Conservation (phyloP, 2,329 filamentous ascomycete genomes). For the Verticillium zaregamsianum region DNA sequence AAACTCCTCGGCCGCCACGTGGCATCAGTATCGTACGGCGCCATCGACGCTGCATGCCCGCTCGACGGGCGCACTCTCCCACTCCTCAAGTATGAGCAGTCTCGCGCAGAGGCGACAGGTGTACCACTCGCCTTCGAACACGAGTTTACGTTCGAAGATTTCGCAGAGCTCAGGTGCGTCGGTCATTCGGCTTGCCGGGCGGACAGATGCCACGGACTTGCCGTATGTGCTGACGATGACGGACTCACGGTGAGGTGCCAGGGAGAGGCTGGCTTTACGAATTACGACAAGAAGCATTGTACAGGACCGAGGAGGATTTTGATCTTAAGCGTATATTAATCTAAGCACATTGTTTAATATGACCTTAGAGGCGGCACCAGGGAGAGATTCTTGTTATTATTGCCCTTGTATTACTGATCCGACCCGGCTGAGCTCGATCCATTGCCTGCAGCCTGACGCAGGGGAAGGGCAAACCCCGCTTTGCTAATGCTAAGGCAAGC, state of each 20-base stretch:
- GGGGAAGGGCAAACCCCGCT: too few relatives aligned
- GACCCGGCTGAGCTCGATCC: too few relatives aligned
- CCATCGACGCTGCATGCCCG: conserved; percentile 49
- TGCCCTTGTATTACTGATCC: too few relatives aligned
- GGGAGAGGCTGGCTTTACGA: neutral
- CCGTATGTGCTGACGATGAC: conserved; percentile 26
- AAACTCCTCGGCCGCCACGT: conserved; percentile 37
- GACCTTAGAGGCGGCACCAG: too few relatives aligned
- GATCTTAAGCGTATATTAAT: neutral
- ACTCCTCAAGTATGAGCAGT: conserved; percentile 30
- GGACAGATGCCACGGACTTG: conserved; percentile 24
- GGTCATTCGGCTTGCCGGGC: conserved; percentile 44
- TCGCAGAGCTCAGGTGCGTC: conserved; percentile 33
- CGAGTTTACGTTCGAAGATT: conserved; percentile 32
- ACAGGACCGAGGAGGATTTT: neutral
- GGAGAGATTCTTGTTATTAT: too few relatives aligned
- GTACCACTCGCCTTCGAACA: conserved; percentile 33
- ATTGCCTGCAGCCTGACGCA: too few relatives aligned
- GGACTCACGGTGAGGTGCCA: conserved; percentile 8
- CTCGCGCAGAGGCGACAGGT: conserved; percentile 38
- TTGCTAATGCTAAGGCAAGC: too few relatives aligned
- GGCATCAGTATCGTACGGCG: conserved; percentile 45
- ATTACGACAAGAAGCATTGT: neutral
- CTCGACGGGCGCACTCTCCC: conserved; percentile 29
- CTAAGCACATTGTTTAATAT: neutral